These are phyloP conservation scores for Pleurotus salmoneostramineus DNA, from an alignment of 768 basidiomycete species.

Conservation along the genomic window DNA sequence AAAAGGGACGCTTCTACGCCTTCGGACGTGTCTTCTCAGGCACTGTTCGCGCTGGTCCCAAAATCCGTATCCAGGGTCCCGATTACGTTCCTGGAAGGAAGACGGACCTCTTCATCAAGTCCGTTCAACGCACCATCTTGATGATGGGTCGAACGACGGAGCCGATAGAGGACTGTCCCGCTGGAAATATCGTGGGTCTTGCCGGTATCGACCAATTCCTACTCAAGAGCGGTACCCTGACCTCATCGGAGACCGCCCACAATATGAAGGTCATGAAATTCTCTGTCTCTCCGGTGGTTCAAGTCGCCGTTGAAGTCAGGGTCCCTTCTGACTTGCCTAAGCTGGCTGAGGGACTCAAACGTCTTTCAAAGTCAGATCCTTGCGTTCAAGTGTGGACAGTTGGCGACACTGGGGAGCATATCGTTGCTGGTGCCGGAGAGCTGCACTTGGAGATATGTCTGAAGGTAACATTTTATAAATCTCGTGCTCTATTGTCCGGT, in stretches of 20 bases:
- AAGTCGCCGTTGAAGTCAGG: conserved; percentile 99
- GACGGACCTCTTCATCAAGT: conserved; percentile 96
- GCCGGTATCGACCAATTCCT: conserved; percentile 99
- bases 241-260: conserved; percentile 96
- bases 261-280: conserved; percentile 99
- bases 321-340: conserved; percentile 98
- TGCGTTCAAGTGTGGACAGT: conserved; percentile 94
- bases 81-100: conserved; percentile 99
- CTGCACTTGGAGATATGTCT: conserved; percentile 99
- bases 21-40: conserved; percentile 99
- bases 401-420: conserved; percentile 90
- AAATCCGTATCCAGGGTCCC: conserved; percentile 98
- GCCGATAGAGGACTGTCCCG: conserved; percentile 98
- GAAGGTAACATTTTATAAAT: conserved; percentile 53
- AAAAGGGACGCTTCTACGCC: conserved; percentile 99
- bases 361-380: conserved; percentile 99
- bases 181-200: conserved; percentile 98
- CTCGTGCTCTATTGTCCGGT: conserved; percentile 4
- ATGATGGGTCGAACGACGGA: conserved; percentile 99
- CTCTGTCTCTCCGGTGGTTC: conserved; percentile 99
- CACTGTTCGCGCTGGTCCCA: conserved; percentile 94
- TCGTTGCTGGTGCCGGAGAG: conserved; percentile 99
- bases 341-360: conserved; percentile 99
- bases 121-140: conserved; percentile 96
- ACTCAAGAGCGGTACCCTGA: conserved; percentile 98